Evolutionary conservation across 2,329 filamentous ascomycete species (phyloP).

Genomic region (Cladosporium phlei): DNA sequence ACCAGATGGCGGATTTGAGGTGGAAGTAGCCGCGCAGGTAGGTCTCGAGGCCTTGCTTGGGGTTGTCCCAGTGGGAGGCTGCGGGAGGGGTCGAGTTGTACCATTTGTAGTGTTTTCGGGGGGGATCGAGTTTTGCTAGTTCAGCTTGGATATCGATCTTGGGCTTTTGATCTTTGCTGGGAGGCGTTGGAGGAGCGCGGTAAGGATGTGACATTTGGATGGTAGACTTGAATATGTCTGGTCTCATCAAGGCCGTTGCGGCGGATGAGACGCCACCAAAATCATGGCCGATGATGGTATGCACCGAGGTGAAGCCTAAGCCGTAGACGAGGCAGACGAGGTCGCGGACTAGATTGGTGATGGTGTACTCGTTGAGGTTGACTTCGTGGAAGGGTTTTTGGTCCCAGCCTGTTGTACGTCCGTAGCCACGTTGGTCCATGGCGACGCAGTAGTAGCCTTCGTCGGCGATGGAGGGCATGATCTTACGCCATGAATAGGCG

Average conservation of each 20-base stretch:
- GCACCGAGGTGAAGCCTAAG: constrained; percentile 55
- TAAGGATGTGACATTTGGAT: constrained; percentile 64
- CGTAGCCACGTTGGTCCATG: constrained; percentile 64
- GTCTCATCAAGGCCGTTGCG: constrained; percentile 56
- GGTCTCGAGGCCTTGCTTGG: constrained; percentile 49
- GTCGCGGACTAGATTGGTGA: constrained; percentile 58
- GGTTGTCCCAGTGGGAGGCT: constrained; percentile 44
- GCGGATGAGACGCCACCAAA: constrained; percentile 59
- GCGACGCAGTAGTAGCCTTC: constrained; percentile 63
- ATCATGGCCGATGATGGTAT: constrained; percentile 62
- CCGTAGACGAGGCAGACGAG: constrained; percentile 57
- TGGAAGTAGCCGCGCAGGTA: constrained; percentile 66
- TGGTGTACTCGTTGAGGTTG: constrained; percentile 53
- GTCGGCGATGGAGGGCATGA: constrained; percentile 55
- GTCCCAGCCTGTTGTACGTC: constrained; percentile 60
- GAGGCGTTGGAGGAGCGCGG: constrained; percentile 48
- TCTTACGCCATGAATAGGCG: constrained; percentile 64
- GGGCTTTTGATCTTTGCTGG: constrained; percentile 38
- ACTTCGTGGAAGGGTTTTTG: constrained; percentile 46
- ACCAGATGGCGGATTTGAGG: constrained; percentile 61
- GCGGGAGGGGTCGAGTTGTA: constrained; percentile 54
- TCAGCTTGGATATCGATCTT: constrained; percentile 50
- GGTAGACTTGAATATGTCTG: constrained; percentile 59
- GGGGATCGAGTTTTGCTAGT: constrained; percentile 51
- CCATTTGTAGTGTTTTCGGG: constrained; percentile 66